Percentiles rank a stretch among this genome's conserved stretches.
Evolutionary conservation across 257 asterid genomes (phyloP).

Genomic region (Fraxinus cuspidata): DNA sequence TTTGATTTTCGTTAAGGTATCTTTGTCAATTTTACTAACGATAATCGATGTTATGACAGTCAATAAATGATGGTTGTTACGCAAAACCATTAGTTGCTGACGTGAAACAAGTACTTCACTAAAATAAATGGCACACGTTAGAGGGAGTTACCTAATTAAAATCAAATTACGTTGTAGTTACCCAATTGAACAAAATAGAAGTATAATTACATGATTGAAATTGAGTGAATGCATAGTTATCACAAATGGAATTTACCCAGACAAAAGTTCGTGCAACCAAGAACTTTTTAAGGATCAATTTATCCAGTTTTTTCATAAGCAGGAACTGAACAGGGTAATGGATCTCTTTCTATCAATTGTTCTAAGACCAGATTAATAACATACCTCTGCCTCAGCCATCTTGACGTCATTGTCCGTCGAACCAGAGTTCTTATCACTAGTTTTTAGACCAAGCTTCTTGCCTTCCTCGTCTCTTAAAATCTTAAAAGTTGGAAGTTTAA

Average conservation of each 20-base stretch:
- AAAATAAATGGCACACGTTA: too few species aligned
- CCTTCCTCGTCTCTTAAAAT: constrained; percentile 91
- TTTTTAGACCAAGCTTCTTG: constrained; percentile 77
- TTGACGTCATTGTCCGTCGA: constrained; percentile 63
- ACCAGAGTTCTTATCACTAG: constrained; percentile 55
- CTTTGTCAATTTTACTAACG: too few species aligned
- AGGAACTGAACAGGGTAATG: not conserved
- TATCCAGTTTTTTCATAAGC: not conserved
- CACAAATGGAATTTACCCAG: not conserved
- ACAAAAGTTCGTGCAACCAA: constrained; percentile 17
- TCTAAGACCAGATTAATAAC: constrained; percentile 22
- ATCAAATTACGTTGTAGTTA: too few species aligned
- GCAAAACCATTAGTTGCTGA: too few species aligned
- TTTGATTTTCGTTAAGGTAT: too few species aligned
- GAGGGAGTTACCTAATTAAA: too few species aligned
- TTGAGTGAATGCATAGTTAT: too few species aligned
- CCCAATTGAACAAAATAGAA: too few species aligned
- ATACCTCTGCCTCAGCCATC: constrained; percentile 85
- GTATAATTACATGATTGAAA: too few species aligned
- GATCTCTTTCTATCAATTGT: constrained; percentile 14
- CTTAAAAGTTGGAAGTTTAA: constrained; percentile 37
- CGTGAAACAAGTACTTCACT: too few species aligned
- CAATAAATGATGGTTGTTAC: too few species aligned
- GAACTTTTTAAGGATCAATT: not conserved
- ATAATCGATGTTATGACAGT: too few species aligned